Evolutionary conservation across 2,329 filamentous ascomycete species (phyloP), one percentile per base, ranked within the genome.

Genomic region (Emmonsiellopsis sp.): DNA sequence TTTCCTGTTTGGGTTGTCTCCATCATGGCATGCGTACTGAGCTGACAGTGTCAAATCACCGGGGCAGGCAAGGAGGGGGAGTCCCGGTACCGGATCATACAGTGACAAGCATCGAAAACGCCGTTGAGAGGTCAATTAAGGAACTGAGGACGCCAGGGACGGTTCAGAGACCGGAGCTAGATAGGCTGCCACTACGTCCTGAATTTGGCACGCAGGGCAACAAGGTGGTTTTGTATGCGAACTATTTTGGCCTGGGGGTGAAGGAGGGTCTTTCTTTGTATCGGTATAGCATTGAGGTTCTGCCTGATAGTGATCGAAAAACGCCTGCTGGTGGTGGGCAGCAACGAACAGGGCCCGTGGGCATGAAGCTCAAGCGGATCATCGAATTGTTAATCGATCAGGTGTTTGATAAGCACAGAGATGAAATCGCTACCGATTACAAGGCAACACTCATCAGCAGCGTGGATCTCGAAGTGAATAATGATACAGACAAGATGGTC

Each of bases 371-470:
- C 37, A 70, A 71, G 42, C 73, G 73, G 4, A 65, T 81, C 3
- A 66, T 82, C 13, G 64, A 76, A 11, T 60, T 77, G 21, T 59
- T 83, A 9, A 57, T 74, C 9, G 65, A 71, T 48, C 62, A 70
- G 56, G 58, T 71, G 55, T 63, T 70, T 58, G 4, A 58, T 2
- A 27, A 61, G 11, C 39, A 61, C 10, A 56, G 56, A 31, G 57
- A 56, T 6, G 54, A 57, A 36, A 65, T 75, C 43, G 70, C 70
- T 1, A 70, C 70, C 0, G 73, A 75, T 54, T 72, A 66, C 48
- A 65, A 62, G 21, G 67, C 69, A 1, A 73, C 62, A 1, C 51
- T 74, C 2, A 60, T 75, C 42, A 65, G 69, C 2, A 61, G 58
- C 5, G 44, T 58, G 10, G 59, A 65, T 11, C 54, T 71, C 7